Evolutionary conservation across 495 filamentous ascomycete species (phyloP).

Genomic region (Gamarada debralockiae): DNA sequence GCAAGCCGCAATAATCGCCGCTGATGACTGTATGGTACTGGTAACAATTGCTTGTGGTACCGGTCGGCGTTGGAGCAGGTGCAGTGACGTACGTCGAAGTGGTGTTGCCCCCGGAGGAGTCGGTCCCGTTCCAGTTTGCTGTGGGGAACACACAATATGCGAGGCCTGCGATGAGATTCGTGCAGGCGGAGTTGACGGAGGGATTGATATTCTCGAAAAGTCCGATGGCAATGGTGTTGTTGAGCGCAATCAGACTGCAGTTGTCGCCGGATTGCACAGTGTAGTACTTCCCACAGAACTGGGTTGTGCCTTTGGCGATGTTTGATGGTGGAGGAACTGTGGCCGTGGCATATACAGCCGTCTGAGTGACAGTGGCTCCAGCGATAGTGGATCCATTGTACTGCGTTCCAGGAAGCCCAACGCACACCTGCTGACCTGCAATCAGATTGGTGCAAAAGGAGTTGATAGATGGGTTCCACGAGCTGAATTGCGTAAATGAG

Average conservation of each 20-base stretch:
- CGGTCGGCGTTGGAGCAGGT: not conserved
- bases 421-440: slow-evolving; percentile 10
- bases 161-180: slow-evolving; percentile 17
- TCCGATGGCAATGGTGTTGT: slow-evolving; percentile 1
- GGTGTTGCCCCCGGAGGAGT: not conserved
- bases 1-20: slow-evolving; percentile 16
- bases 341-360: slow-evolving; percentile 15
- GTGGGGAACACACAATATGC: slow-evolving; percentile 22
- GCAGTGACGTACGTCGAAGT: slow-evolving; percentile 6
- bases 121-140: slow-evolving; percentile 19
- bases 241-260: slow-evolving; percentile 16
- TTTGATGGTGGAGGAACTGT: slow-evolving; percentile 12
- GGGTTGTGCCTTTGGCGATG: slow-evolving; percentile 16
- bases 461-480: slow-evolving; percentile 12
- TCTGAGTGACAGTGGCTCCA: slow-evolving; percentile 8
- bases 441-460: slow-evolving; percentile 18
- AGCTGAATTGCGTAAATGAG: not conserved
- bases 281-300: slow-evolving; percentile 20
- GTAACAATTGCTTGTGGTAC: not conserved
- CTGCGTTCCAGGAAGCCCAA: slow-evolving; percentile 3
- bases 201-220: slow-evolving; percentile 22
- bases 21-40: not conserved
- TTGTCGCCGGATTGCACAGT: slow-evolving; percentile 18
- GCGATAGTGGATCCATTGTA: slow-evolving; percentile 13
- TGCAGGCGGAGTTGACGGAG: slow-evolving; percentile 16